phyloP scores from a whole-genome alignment of 345 rosid genomes.

The Mercurialis annua region DNA sequence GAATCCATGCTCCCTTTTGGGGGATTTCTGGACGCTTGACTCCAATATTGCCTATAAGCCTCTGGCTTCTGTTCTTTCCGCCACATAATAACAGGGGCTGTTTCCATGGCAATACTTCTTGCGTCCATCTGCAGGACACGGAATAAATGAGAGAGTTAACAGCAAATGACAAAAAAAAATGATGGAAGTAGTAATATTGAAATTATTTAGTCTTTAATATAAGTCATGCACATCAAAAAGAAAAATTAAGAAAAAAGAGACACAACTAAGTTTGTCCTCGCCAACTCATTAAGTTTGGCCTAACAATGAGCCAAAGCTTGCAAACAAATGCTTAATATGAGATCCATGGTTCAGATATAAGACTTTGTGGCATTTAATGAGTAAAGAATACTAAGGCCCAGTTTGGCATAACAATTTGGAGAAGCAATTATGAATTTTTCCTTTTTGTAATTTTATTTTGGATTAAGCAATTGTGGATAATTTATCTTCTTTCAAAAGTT shows the following conservation, averaged over 20 bases:
- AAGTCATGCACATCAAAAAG: neutral
- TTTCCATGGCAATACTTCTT: conserved; percentile 77
- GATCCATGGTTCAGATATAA: neutral
- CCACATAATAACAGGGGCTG: conserved; percentile 93
- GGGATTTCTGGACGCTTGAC: conserved; percentile 44
- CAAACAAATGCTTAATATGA: neutral
- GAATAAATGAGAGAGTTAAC: neutral
- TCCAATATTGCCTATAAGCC: conserved; percentile 67
- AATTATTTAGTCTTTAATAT: no score
- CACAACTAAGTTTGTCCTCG: neutral
- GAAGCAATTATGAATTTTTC: no score
- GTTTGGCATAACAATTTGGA: no score
- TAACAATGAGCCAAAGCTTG: neutral
- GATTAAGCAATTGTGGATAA: no score
- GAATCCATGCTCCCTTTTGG: conserved; percentile 45
- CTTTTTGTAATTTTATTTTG: no score
- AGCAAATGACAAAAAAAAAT: no score
- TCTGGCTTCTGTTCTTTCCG: conserved; percentile 62
- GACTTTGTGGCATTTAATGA: no score
- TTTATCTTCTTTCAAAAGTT: no score
- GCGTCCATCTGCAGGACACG: conserved; percentile 74
- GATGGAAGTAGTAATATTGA: no score
- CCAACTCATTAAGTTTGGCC: neutral
- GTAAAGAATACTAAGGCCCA: no score
- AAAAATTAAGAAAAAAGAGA: neutral